phyloP scores from a whole-genome alignment of 768 basidiomycete species.

The Mycena epipterygia region DNA sequence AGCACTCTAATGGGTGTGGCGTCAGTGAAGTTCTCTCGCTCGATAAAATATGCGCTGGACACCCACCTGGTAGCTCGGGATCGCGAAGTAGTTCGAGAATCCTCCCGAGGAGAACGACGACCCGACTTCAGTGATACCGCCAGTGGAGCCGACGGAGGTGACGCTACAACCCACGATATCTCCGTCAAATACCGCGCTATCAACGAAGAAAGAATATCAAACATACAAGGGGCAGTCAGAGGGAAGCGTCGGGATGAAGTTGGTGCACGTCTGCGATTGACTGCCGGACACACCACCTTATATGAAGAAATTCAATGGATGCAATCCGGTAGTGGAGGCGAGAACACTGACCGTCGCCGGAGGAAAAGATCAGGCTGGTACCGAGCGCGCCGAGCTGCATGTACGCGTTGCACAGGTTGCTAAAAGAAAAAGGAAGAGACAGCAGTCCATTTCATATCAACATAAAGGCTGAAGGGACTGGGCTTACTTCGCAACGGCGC shows the following conservation, averaged over 20 bases:
- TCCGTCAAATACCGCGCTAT: no score
- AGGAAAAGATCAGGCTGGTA: conserved; percentile 16
- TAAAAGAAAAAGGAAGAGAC: no score
- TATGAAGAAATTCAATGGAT: no score
- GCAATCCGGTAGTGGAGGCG: no score
- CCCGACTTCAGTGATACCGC: conserved; percentile 52
- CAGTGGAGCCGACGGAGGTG: conserved; percentile 20
- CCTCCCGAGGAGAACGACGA: conserved; percentile 62
- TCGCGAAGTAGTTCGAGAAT: conserved; percentile 56
- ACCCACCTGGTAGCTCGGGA: conserved; percentile 31
- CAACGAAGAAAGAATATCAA: background rate
- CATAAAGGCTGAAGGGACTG: no score
- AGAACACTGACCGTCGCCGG: conserved; percentile 22
- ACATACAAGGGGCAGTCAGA: conserved; percentile 18
- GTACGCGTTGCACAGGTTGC: no score
- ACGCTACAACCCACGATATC: no score
- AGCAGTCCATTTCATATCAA: no score
- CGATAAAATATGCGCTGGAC: no score
- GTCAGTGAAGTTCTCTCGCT: no score
- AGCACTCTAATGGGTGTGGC: no score
- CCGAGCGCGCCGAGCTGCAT: conserved; percentile 33
- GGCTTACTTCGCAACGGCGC: no score
- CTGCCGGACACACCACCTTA: conserved; percentile 24
- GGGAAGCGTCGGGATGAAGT: conserved; percentile 7
- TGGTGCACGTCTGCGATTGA: conserved; percentile 1